phyloP scores from a whole-genome alignment of 495 filamentous ascomycete genomes.

The Pyrenopolyporus hunteri region DNA sequence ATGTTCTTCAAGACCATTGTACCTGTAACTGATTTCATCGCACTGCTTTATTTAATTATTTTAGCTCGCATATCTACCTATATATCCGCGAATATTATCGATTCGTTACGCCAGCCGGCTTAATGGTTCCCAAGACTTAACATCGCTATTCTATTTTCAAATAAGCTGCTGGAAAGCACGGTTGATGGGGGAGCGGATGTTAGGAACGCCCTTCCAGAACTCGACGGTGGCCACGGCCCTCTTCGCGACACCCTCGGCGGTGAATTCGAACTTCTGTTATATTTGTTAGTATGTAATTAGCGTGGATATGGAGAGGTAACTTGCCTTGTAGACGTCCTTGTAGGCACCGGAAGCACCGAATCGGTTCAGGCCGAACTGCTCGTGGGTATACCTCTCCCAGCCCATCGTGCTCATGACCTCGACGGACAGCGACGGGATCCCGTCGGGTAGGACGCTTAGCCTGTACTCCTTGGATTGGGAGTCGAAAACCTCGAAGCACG shows the following conservation, averaged over 20 bases:
- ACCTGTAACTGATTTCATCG: constrained; percentile 12
- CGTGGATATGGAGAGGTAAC: constrained; percentile 36
- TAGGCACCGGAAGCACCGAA: constrained; percentile 97
- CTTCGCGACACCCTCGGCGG: constrained; percentile 93
- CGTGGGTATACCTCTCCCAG: constrained; percentile 98
- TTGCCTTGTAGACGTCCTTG: constrained; percentile 95
- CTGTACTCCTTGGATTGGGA: constrained; percentile 91
- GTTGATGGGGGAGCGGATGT: constrained; percentile 93
- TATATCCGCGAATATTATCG: constrained; percentile 26
- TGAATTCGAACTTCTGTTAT: constrained; percentile 96
- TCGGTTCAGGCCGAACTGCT: constrained; percentile 98
- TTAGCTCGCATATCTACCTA: constrained; percentile 37
- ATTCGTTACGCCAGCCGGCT: constrained; percentile 30
- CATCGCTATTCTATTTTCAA: constrained; percentile 53
- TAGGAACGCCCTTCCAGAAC: constrained; percentile 93
- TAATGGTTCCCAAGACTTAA: constrained; percentile 22
- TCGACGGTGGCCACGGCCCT: constrained; percentile 87
- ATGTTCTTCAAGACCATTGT: neutral
- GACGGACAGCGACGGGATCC: constrained; percentile 90
- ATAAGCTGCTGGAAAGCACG: constrained; percentile 88
- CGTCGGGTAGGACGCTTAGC: constrained; percentile 88
- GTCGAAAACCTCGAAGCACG: constrained; percentile 98
- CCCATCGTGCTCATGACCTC: constrained; percentile 93
- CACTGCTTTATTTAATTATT: constrained; percentile 26
- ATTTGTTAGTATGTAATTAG: constrained; percentile 41